Conservation (phyloP, 1,284 basidiomycete genomes). For the Sporisorium iseilematis-ciliati region DNA sequence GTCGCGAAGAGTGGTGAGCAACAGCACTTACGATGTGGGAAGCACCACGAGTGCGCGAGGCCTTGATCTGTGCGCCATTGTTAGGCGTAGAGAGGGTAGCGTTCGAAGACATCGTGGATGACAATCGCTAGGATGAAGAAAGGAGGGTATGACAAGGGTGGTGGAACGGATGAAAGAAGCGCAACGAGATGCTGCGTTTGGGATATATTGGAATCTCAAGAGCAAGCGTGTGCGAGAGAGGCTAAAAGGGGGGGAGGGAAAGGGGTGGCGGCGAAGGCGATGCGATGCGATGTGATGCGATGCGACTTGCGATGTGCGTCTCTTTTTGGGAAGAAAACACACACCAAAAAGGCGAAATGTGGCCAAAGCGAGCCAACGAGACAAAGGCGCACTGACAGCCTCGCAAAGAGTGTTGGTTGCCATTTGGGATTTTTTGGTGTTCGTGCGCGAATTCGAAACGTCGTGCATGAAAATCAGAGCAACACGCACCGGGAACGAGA, state of each 20-base stretch:
- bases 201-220: no score
- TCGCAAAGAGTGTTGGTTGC: not conserved
- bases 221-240: not conserved
- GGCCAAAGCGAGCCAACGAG: not conserved
- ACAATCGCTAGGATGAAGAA: not conserved
- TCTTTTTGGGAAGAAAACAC: conserved; percentile 3
- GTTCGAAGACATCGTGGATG: conserved; percentile 51
- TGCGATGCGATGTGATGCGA: not conserved
- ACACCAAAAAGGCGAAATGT: not conserved
- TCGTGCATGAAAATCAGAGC: conserved; percentile 10
- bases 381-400: not conserved
- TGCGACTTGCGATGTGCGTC: conserved; percentile 21
- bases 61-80: conserved; percentile 62
- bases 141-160: conserved; percentile 3
- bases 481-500: not conserved
- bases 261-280: not conserved
- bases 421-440: not conserved
- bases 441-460: conserved; percentile 14
- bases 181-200: not conserved
- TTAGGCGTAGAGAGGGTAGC: conserved; percentile 63
- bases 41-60: conserved; percentile 66
- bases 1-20: not conserved
- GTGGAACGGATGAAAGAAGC: not conserved
- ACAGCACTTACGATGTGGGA: conserved; percentile 67
- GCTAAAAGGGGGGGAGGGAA: not conserved